phyloP scores from a whole-genome alignment of 495 filamentous ascomycete genomes.

The Lophiostoma macrostomum region DNA sequence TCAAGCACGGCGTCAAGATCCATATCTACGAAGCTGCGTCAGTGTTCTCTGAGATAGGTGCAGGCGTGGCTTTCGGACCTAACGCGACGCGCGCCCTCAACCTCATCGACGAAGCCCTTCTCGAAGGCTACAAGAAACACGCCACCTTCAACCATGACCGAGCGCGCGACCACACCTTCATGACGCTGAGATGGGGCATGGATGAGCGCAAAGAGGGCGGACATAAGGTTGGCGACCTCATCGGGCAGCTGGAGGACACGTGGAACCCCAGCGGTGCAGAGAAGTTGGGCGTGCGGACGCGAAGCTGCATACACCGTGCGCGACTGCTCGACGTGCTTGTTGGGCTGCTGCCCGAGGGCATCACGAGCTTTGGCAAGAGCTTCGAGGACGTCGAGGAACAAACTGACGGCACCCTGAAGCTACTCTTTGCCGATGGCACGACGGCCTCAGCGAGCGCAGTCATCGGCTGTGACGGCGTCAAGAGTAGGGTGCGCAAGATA shows the following conservation, averaged over 20 bases:
- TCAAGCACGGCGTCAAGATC: conserved; percentile 39
- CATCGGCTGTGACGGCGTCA: conserved; percentile 60
- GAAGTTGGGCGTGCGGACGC: conserved; percentile 8
- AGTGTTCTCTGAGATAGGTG: conserved; percentile 45
- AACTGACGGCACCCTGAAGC: conserved; percentile 38
- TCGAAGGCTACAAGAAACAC: conserved; percentile 26
- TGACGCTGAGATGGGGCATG: conserved; percentile 15
- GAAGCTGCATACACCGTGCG: conserved; percentile 47
- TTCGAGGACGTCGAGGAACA: conserved; percentile 35
- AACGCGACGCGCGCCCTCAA: conserved; percentile 29
- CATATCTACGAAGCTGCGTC: conserved; percentile 55
- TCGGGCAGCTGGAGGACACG: conserved; percentile 2
- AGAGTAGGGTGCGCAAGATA: conserved; percentile 47
- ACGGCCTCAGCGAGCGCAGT: conserved; percentile 45
- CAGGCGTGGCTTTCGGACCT: conserved; percentile 32
- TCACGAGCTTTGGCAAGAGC: conserved; percentile 44
- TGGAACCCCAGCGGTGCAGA: conserved; percentile 2
- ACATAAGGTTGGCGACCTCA: conserved; percentile 14
- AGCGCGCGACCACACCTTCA: conserved; percentile 28
- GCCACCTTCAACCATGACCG: conserved; percentile 44
- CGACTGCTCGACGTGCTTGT: conserved; percentile 60
- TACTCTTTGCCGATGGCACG: conserved; percentile 56
- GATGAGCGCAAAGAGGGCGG: conserved; percentile 6
- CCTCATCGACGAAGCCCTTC: conserved; percentile 20
- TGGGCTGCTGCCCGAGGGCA: conserved; percentile 50